These are phyloP conservation scores for Ambrosiella cleistominuta DNA, from an alignment of 2,329 filamentous ascomycete genomes.

Conservation along the genomic window DNA sequence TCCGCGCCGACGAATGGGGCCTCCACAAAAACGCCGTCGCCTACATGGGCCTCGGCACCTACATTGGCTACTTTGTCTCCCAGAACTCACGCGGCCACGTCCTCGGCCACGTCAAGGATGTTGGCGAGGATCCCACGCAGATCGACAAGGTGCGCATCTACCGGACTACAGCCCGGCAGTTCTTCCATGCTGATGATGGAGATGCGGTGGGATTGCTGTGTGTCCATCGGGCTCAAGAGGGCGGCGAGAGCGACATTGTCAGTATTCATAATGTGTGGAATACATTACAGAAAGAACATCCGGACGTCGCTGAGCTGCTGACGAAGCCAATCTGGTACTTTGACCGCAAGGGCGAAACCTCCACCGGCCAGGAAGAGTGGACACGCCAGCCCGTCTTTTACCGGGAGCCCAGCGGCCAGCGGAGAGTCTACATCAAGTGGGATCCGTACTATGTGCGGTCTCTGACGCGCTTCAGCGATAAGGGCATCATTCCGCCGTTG, in stretches of 20 bases:
- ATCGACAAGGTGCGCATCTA: conserved; percentile 84
- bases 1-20: conserved; percentile 62
- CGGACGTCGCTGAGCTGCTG: conserved; percentile 59
- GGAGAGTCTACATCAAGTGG: conserved; percentile 50
- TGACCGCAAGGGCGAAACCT: conserved; percentile 74
- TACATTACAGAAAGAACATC: conserved; percentile 52
- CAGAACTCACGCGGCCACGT: conserved; percentile 78
- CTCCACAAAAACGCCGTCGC: conserved; percentile 64
- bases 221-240: conserved; percentile 58
- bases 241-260: conserved; percentile 69
- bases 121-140: conserved; percentile 58
- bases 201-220: conserved; percentile 75
- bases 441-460: conserved; percentile 78
- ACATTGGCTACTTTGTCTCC: conserved; percentile 74
- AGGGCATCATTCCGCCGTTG: conserved; percentile 54
- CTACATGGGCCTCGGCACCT: conserved; percentile 78
- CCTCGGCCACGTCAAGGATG: conserved; percentile 75
- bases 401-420: conserved; percentile 48
- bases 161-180: conserved; percentile 51
- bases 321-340: conserved; percentile 78
- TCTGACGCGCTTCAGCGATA: conserved; percentile 54
- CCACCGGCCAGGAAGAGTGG: conserved; percentile 55
- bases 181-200: conserved; percentile 54
- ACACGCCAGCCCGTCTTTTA: conserved; percentile 59
- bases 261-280: conserved; percentile 72